Conservation (phyloP, 352 stramenopile species). For the Globisporangium nagaii region DNA sequence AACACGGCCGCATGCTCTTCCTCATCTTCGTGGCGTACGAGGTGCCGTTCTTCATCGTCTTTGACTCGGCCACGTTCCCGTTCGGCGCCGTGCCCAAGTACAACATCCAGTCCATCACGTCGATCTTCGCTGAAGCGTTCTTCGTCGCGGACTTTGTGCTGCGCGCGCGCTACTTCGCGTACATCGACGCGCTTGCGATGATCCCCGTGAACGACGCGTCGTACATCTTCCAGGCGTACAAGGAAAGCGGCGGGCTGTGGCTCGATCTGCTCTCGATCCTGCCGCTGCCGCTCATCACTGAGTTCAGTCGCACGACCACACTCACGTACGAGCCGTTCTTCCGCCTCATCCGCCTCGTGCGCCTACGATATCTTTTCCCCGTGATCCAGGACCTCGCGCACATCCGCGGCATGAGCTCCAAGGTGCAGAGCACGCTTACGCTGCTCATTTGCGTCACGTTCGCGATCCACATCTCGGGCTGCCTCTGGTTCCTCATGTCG, state of each 20-base stretch:
- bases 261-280: constrained; percentile 57
- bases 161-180: constrained; percentile 53
- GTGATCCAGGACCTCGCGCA: constrained; percentile 56
- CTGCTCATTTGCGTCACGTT: constrained; percentile 65
- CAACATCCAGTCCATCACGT: constrained; percentile 46
- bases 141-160: constrained; percentile 53
- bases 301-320: constrained; percentile 35
- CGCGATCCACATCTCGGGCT: constrained; percentile 52
- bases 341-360: constrained; percentile 42
- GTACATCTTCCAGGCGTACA: constrained; percentile 69
- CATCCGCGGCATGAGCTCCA: constrained; percentile 49
- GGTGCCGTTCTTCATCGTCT: constrained; percentile 63
- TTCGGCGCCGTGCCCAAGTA: constrained; percentile 29
- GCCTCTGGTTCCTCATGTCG: constrained; percentile 73
- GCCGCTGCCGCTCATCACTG: constrained; percentile 40
- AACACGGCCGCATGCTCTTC: constrained; percentile 36
- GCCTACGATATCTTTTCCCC: constrained; percentile 38
- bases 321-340: constrained; percentile 38
- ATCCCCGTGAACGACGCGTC: constrained; percentile 53
- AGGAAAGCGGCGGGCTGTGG: constrained; percentile 37
- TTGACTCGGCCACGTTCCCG: constrained; percentile 50
- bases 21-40: constrained; percentile 60
- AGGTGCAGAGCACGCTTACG: constrained; percentile 43
- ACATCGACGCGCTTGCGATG: constrained; percentile 54
- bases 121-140: constrained; percentile 47